Base-by-base conservation (phyloP, 495 filamentous ascomycete species). In the Halenospora varia region DNA sequence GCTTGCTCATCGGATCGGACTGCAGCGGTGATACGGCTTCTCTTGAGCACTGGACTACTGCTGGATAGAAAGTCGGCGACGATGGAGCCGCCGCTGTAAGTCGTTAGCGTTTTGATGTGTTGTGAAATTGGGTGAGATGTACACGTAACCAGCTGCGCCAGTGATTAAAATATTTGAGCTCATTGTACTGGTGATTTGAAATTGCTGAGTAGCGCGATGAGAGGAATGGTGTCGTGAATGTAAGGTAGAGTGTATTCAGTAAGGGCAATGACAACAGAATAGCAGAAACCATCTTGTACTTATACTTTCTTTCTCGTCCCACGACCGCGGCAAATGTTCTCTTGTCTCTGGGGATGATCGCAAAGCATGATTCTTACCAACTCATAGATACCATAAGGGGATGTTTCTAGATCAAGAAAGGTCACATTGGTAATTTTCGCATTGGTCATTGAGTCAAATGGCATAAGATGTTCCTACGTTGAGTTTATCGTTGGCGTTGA, bases 101-200 rank as follows among this genome's bases (percentile, higher is more conserved):
- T 57, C 45, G 55, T 57, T 57, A 62, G 56, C 63, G 51, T 54
- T 57, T 42, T 29, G 39, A 50, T 41, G 11, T 51, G 48, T 48
- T 47, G 23, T 56, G 35, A 59, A 60, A 46, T 51, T 44, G 44
- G 47, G 44, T 55, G 49, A 51, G 51, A 46, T 60, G 46, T 67
- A 69, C 66, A 70, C 62, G 59, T 70, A 70, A 57, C 68, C 68
- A 60, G 68, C 66, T 35, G 66, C 66, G 58, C 66, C 68, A 48
- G 68, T 68, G 53, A 70, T 60, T 25, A 70, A 56, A 57, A 70
- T 64, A 42, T 66, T 68, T 53, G 53, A 48, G 26, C 41, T 44
- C 63, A 66, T 64, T 53, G 39, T 60, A 58, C 52, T 51, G 48
- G 49, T 57, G 46, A 57, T 57, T 57, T 57, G 55, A 42, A 50